Evolutionary conservation across 2,329 filamentous ascomycete species (phyloP).

Genomic region (Teratosphaeria nubilosa): DNA sequence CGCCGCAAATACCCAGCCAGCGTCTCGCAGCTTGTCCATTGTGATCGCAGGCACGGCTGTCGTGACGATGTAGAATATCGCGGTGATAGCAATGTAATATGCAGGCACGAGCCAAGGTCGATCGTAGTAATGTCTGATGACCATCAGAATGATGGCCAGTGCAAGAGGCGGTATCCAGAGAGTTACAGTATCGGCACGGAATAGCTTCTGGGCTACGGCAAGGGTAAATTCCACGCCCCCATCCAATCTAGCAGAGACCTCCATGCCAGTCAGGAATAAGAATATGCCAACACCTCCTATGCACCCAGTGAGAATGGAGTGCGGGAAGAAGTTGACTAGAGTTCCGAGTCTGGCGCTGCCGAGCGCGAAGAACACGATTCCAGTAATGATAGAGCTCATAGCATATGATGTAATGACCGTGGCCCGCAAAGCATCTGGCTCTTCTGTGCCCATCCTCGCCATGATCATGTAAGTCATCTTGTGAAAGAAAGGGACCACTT

Average conservation of each 20-base stretch:
- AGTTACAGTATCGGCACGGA: slow-evolving; percentile 61
- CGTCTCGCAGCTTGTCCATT: slow-evolving; percentile 54
- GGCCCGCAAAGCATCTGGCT: slow-evolving; percentile 77
- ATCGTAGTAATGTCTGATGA: slow-evolving; percentile 63
- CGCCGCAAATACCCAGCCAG: slow-evolving; percentile 85
- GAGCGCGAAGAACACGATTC: slow-evolving; percentile 83
- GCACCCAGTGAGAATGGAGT: slow-evolving; percentile 91
- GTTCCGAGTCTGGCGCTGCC: slow-evolving; percentile 80
- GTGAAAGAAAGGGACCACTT: slow-evolving; percentile 97
- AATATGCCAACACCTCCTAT: slow-evolving; percentile 98
- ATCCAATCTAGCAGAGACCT: slow-evolving; percentile 81
- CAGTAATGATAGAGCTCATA: slow-evolving; percentile 81
- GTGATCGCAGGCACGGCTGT: slow-evolving; percentile 57
- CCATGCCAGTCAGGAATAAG: slow-evolving; percentile 78
- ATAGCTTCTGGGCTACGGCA: slow-evolving; percentile 63
- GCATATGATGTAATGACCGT: slow-evolving; percentile 91
- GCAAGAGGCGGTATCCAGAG: slow-evolving; percentile 75
- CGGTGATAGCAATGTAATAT: slow-evolving; percentile 72
- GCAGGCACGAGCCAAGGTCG: slow-evolving; percentile 78
- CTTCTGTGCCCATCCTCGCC: slow-evolving; percentile 62
- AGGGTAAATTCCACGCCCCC: slow-evolving; percentile 76
- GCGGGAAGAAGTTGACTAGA: slow-evolving; percentile 90
- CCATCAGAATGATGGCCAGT: slow-evolving; percentile 66
- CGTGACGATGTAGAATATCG: slow-evolving; percentile 70
- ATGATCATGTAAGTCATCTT: slow-evolving; percentile 93